phyloP scores from a whole-genome alignment of 768 basidiomycete genomes.

The Trametes cinnabarina region DNA sequence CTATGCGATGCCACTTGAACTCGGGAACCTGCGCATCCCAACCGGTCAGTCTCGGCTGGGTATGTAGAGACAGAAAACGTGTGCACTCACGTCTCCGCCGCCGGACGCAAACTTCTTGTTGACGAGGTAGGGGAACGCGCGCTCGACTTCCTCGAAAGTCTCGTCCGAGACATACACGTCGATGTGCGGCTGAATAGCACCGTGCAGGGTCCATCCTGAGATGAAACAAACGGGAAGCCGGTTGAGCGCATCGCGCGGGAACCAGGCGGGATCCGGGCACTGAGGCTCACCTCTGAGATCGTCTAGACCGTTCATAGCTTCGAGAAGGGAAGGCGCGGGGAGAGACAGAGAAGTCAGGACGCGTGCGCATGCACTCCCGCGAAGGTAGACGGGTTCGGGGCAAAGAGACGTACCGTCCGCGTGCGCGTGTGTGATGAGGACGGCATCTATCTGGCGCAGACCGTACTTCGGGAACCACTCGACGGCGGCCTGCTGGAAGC shows the following conservation, averaged over 20 bases:
- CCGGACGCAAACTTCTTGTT: constrained; percentile 75
- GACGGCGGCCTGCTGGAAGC: constrained; percentile 58
- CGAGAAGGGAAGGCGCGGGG: not conserved
- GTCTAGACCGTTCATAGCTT: constrained; percentile 87
- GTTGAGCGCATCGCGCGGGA: not conserved
- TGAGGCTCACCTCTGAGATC: constrained; percentile 68
- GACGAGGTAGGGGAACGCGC: constrained; percentile 81
- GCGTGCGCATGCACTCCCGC: not conserved
- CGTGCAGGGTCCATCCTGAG: constrained; percentile 71
- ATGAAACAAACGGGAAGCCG: not conserved
- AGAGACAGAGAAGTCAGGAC: not conserved
- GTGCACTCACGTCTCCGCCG: constrained; percentile 61
- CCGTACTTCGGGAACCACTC: constrained; percentile 71
- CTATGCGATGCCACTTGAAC: constrained; percentile 80
- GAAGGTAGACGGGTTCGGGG: not conserved
- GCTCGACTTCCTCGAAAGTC: constrained; percentile 65
- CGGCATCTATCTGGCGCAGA: constrained; percentile 66
- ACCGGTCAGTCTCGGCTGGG: not conserved
- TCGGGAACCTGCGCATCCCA: constrained; percentile 62
- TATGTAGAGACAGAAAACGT: not conserved
- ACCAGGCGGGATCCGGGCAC: not conserved
- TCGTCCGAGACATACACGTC: constrained; percentile 69
- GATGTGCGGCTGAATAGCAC: constrained; percentile 66
- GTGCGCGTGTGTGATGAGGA: constrained; percentile 87
- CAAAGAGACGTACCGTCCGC: constrained; percentile 56